These are phyloP conservation scores for Erysimum cheiranthoides DNA, from an alignment of 345 rosid species.

Conservation along the genomic window DNA sequence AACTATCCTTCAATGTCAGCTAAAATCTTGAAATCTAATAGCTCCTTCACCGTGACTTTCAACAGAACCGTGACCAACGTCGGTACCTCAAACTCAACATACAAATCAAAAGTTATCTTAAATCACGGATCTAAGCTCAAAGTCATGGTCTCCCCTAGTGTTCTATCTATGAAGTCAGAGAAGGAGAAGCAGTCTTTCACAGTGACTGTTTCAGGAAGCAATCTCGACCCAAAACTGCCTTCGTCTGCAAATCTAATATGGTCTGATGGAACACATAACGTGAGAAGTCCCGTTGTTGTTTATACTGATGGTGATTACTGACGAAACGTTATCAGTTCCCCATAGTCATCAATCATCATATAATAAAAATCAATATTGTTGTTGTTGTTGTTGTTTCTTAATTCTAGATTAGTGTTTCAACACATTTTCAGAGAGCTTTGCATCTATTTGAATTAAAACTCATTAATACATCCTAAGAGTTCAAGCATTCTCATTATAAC, in stretches of 20 bases:
- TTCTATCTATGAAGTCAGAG: slow-evolving; percentile 42
- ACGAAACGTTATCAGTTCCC: not conserved
- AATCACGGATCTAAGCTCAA: slow-evolving; percentile 16
- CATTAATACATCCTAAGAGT: too few relatives aligned
- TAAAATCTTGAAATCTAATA: not conserved
- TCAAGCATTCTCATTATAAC: too few relatives aligned
- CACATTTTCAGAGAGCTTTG: too few relatives aligned
- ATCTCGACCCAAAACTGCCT: not conserved
- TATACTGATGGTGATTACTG: not conserved
- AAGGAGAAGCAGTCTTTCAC: slow-evolving; percentile 52
- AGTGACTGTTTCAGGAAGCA: slow-evolving; percentile 34
- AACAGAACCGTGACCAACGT: slow-evolving; percentile 64
- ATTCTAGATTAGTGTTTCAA: not conserved
- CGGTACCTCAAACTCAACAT: slow-evolving; percentile 52
- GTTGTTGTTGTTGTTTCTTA: not conserved
- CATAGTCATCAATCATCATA: not conserved
- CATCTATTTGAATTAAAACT: too few relatives aligned
- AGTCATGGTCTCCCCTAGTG: slow-evolving; percentile 47
- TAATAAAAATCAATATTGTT: not conserved
- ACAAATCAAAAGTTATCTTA: slow-evolving; percentile 41
- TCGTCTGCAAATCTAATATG: slow-evolving; percentile 45
- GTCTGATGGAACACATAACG: slow-evolving; percentile 44
- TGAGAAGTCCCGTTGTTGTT: slow-evolving; percentile 48
- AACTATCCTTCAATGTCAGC: slow-evolving; percentile 37
- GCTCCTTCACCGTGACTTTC: slow-evolving; percentile 43